Base-by-base conservation (phyloP, 2,329 filamentous ascomycete species). In the Colletotrichum orchidophilum region DNA sequence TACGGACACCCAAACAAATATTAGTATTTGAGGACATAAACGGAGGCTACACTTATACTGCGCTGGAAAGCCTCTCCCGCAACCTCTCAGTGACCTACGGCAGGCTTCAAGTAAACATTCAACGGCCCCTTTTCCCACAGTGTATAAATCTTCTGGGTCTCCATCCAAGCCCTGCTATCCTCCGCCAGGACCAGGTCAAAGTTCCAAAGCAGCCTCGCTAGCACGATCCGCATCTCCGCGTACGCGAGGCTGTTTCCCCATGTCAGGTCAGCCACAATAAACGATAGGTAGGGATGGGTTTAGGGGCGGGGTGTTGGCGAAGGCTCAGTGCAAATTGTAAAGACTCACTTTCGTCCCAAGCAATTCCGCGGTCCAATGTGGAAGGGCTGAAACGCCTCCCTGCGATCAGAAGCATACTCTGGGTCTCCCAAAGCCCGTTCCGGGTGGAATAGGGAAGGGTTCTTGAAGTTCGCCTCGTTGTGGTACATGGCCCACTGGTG, bases 201-300 rank as follows among this genome's bases (percentile, higher is more conserved):
- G 29, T 82, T 81, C 67, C 78, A 86, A 4, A 88, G 74, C 13
- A 88, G 61, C 5, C 82, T 80, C 3, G 83, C 80, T 2, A 87
- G 73, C 13, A 87, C 82, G 5, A 87, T 72, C 1, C 84, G 82
- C 82, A 88, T 85, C 74, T 88, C 86, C 2, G 80, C 80, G 53
- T 84, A 84, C 1, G 86, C 86, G 31, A 86, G 79, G 67, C 81
- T 74, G 6, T 33, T 2, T 1, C n/a, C 3, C 1, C 2, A 15
- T 59, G 24, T 21, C 31, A 42, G 18, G 3, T 12, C 11, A 60
- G 52, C 12, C 12, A n/a, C n/a, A n/a, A n/a, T n/a, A n/a, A n/a
- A n/a, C n/a, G n/a, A n/a, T n/a, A n/a, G n/a, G n/a, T n/a, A n/a
- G n/a, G n/a, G n/a, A n/a, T n/a, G n/a, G n/a, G n/a, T n/a, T n/a